phyloP scores from a whole-genome alignment of 2,329 filamentous ascomycete genomes.

The Pseudogymnoascus sp. region DNA sequence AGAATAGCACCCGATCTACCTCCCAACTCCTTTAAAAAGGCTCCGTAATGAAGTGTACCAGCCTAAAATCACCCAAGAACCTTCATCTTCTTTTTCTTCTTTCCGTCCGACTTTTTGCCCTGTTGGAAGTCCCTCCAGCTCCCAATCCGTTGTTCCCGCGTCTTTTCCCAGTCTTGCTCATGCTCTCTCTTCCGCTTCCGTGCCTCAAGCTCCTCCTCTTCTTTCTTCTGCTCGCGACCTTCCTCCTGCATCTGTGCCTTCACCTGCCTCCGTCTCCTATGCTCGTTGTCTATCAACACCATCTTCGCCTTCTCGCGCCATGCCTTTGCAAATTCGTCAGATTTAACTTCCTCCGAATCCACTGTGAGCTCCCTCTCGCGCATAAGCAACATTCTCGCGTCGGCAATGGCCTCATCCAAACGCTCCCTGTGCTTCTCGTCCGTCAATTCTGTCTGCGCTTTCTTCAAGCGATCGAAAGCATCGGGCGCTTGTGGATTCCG shows the following conservation, averaged over 20 bases:
- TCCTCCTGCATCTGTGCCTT: slow-evolving; percentile 97
- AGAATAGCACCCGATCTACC: background rate
- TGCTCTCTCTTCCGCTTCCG: slow-evolving; percentile 83
- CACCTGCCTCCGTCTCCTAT: slow-evolving; percentile 71
- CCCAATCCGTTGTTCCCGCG: slow-evolving; percentile 79
- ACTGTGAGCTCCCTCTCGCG: slow-evolving; percentile 89
- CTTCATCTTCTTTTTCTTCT: slow-evolving; percentile 62
- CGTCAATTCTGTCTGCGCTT: slow-evolving; percentile 82
- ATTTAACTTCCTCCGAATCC: slow-evolving; percentile 79
- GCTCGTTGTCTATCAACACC: slow-evolving; percentile 89
- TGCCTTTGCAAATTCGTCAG: slow-evolving; percentile 69
- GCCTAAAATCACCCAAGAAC: slow-evolving; percentile 5
- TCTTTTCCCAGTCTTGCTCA: slow-evolving; percentile 92
- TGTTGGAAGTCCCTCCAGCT: slow-evolving; percentile 93
- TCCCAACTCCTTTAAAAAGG: background rate
- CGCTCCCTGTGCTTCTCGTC: slow-evolving; percentile 85
- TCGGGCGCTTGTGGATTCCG: slow-evolving; percentile 84
- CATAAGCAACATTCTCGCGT: slow-evolving; percentile 90
- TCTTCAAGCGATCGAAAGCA: slow-evolving; percentile 92
- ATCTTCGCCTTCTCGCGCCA: slow-evolving; percentile 87
- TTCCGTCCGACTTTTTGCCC: slow-evolving; percentile 44
- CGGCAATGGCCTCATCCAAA: slow-evolving; percentile 90
- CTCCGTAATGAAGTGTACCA: background rate
- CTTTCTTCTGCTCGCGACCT: slow-evolving; percentile 75
- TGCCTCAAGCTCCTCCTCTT: slow-evolving; percentile 75